These are phyloP conservation scores for Gossypium anomalum DNA, from an alignment of 345 rosid genomes.

Conservation along the genomic window DNA sequence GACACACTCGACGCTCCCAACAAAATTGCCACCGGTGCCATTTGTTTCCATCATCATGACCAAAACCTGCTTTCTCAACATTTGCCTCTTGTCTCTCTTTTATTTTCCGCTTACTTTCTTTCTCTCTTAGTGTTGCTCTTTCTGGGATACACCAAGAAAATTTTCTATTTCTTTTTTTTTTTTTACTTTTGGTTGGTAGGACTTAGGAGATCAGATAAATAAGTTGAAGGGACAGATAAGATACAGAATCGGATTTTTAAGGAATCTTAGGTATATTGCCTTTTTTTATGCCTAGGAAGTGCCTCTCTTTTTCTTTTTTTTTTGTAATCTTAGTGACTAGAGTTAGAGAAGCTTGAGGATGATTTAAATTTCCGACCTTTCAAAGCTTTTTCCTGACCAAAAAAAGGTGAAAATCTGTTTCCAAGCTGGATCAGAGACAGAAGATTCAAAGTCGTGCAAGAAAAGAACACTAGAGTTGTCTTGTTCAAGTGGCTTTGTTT, in stretches of 20 bases:
- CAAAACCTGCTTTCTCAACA: neutral
- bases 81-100: neutral
- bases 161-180: neutral
- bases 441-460: slow-evolving; percentile 17
- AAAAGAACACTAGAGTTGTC: slow-evolving; percentile 9
- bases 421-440: neutral
- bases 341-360: neutral
- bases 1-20: neutral
- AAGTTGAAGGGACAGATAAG: slow-evolving; percentile 8
- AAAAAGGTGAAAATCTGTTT: neutral
- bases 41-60: slow-evolving; percentile 10
- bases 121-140: neutral
- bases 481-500: neutral
- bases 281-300: neutral
- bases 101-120: neutral
- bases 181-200: neutral
- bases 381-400: neutral
- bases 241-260: neutral
- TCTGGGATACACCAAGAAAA: neutral
- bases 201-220: neutral
- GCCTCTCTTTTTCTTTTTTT: neutral
- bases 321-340: neutral
- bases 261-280: neutral
- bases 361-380: neutral
- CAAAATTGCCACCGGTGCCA: slow-evolving; percentile 33